Conservation (phyloP, 2,329 filamentous ascomycete species). For the Pezicula rhizophila region DNA sequence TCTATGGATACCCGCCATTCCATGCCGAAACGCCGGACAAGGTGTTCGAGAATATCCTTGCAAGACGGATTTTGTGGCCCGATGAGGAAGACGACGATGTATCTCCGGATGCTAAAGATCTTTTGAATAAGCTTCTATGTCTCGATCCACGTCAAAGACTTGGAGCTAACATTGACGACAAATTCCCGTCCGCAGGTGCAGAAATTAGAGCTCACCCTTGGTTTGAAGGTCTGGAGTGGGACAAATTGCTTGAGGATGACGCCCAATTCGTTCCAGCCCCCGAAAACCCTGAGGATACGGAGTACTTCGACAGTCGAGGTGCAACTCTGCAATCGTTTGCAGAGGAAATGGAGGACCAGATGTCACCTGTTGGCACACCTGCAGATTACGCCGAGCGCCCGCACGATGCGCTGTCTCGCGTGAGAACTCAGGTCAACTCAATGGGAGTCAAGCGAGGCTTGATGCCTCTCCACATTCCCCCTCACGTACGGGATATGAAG, state of each 20-base stretch:
- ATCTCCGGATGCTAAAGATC: constrained; percentile 82
- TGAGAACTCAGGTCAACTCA: constrained; percentile 78
- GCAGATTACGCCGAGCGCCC: constrained; percentile 83
- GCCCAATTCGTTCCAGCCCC: constrained; percentile 90
- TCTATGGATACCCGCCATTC: constrained; percentile 91
- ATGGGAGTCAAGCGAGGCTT: constrained; percentile 72
- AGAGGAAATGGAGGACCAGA: constrained; percentile 88
- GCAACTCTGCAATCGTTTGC: constrained; percentile 89
- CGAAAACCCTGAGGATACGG: constrained; percentile 93
- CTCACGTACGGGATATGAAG: constrained; percentile 88
- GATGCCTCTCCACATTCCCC: constrained; percentile 94
- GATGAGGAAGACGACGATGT: constrained; percentile 73
- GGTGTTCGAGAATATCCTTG: constrained; percentile 94
- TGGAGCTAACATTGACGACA: constrained; percentile 80
- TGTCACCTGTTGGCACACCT: constrained; percentile 63
- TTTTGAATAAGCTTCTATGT: constrained; percentile 89
- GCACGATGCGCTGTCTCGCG: constrained; percentile 87
- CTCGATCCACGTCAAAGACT: constrained; percentile 75
- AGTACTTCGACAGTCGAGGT: constrained; percentile 91
- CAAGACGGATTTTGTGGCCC: constrained; percentile 87
- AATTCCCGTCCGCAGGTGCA: constrained; percentile 74
- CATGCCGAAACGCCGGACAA: constrained; percentile 84
- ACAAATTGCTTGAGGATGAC: constrained; percentile 85
- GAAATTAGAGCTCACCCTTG: constrained; percentile 87
- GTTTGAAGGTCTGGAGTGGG: constrained; percentile 86